Evolutionary conservation across 2,329 filamentous ascomycete genomes (phyloP), one percentile per base, ranked within the genome.

Genomic region (Pyrenophora graminea): DNA sequence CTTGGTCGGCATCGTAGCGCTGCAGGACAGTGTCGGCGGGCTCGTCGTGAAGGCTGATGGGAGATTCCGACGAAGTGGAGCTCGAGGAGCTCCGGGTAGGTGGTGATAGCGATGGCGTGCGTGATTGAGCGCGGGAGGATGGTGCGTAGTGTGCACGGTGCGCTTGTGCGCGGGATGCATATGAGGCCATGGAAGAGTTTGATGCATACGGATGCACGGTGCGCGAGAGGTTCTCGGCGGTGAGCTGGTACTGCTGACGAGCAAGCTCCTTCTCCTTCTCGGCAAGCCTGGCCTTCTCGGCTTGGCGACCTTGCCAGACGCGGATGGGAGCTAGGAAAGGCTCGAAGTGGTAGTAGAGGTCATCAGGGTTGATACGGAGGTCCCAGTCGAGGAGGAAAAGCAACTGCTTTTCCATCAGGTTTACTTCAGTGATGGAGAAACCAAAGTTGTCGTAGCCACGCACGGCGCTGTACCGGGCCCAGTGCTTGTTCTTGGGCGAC

Each of bases 401-500:
- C 25, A 99, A 83, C 77, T 99, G 94, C 83, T 96, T 95, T 83
- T 99, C 94, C 94, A 99, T 99, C 56, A 97, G 82, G 80, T 99
- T 99, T 67, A 99, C 94, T 78, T 99, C 94, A 31, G 90, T 94
- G 62, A 92, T 83, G 67, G 87, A 93, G 81, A 99, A 97, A 64
- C 91, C 90, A 69, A 97, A 99, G 68, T 81, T 84, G 9, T 86
- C 85, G 73, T 81, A 88, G 46, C 83, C 85, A 56, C 81, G 82
- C 63, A 96, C 87, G 66, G 87, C 79, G 53, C 89, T 96, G 81
- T 97, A 99, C 67, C 86, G 88, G 60, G 94, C 92, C 94, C 94
- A 99, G 82, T 99, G 94, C 86, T 97, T 97, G 85, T 99, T 99
- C 86, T 97, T 97, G 58, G 94, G 94, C 10, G 91, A 97, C 55